Evolutionary conservation across 306 rosid species (phyloP).

Genomic region (Begonia peltatifolia): DNA sequence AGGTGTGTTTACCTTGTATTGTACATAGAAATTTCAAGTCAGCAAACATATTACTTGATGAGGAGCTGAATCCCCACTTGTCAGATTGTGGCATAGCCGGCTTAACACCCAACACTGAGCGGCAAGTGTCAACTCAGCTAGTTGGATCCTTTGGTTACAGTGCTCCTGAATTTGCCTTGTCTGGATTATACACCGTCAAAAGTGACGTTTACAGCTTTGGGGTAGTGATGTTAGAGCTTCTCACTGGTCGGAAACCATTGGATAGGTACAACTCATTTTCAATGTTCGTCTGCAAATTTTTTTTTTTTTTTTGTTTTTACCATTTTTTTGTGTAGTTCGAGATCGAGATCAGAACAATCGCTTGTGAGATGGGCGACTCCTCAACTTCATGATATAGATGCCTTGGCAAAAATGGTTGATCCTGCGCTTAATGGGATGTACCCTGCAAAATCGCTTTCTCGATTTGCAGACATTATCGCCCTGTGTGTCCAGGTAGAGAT

Average conservation of each 20-base stretch:
- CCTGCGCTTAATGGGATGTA: constrained; percentile 86
- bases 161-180: constrained; percentile 91
- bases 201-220: constrained; percentile 99
- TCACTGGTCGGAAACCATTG: constrained; percentile 94
- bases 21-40: constrained; percentile 98
- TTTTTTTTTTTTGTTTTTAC: not conserved
- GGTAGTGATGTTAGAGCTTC: constrained; percentile 87
- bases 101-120: constrained; percentile 76
- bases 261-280: constrained; percentile 46
- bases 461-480: constrained; percentile 89
- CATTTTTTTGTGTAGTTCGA: constrained; percentile 36
- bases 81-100: constrained; percentile 87
- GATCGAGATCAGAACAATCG: constrained; percentile 83
- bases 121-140: constrained; percentile 85
- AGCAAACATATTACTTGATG: constrained; percentile 88
- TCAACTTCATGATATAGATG: constrained; percentile 93
- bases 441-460: constrained; percentile 92
- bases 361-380: constrained; percentile 99
- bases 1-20: constrained; percentile 92
- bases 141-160: constrained; percentile 96
- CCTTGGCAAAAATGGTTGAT: constrained; percentile 96
- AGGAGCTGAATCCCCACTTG: constrained; percentile 43
- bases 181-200: constrained; percentile 93
- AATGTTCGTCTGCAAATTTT: not conserved
- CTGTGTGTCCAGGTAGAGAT: constrained; percentile 84